These are phyloP conservation scores for Neurospora terricola DNA, from an alignment of 495 filamentous ascomycete genomes.

Conservation along the genomic window DNA sequence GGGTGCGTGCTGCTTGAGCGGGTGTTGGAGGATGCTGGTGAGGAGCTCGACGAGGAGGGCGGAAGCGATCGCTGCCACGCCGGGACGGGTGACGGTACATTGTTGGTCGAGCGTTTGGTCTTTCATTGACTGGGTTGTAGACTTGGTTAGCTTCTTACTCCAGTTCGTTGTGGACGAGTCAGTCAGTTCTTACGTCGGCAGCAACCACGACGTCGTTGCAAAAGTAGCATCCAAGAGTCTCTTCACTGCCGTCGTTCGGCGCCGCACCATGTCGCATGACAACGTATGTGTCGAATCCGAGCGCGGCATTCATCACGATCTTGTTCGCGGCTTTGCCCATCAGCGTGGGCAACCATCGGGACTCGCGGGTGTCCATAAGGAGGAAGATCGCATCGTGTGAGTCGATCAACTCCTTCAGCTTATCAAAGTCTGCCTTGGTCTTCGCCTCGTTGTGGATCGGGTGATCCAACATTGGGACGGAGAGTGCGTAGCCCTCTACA, in stretches of 20 bases:
- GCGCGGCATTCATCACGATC: slow-evolving; percentile 89
- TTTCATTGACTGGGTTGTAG: slow-evolving; percentile 61
- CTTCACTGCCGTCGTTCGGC: slow-evolving; percentile 36
- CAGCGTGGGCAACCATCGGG: slow-evolving; percentile 90
- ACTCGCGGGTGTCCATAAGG: slow-evolving; percentile 93
- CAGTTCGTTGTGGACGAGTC: not conserved
- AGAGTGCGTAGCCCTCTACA: slow-evolving; percentile 62
- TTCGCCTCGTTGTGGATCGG: slow-evolving; percentile 61
- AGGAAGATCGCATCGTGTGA: slow-evolving; percentile 89
- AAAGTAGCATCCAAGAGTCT: slow-evolving; percentile 89
- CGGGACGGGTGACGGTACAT: slow-evolving; percentile 93
- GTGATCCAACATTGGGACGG: slow-evolving; percentile 93
- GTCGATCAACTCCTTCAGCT: slow-evolving; percentile 63
- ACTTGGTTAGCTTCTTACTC: slow-evolving; percentile 28
- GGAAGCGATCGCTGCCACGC: slow-evolving; percentile 83
- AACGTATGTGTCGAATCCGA: slow-evolving; percentile 94
- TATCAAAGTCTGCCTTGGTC: slow-evolving; percentile 62
- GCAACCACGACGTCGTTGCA: slow-evolving; percentile 97
- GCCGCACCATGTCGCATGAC: slow-evolving; percentile 86
- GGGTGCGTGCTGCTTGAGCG: slow-evolving; percentile 50
- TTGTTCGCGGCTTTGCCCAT: slow-evolving; percentile 92
- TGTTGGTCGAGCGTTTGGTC: slow-evolving; percentile 94
- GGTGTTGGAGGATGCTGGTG: slow-evolving; percentile 81
- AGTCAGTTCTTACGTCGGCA: slow-evolving; percentile 63
- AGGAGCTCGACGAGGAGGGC: slow-evolving; percentile 87